Conservation (phyloP, 2,329 filamentous ascomycete genomes). For the Cadophora gregata region DNA sequence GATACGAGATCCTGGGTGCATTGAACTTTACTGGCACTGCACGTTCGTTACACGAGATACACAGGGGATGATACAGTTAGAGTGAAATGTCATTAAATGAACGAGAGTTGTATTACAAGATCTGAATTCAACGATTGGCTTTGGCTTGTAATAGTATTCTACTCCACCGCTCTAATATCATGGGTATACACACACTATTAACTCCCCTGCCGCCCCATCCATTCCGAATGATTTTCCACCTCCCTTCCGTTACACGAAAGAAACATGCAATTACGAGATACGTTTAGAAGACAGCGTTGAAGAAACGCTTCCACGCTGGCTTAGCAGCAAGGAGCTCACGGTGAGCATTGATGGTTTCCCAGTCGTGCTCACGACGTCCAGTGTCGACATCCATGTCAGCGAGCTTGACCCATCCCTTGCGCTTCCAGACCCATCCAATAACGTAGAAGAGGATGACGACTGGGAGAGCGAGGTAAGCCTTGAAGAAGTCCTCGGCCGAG, state of each 20-base stretch:
- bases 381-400: slow-evolving; percentile 28
- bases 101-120: slow-evolving; percentile 4
- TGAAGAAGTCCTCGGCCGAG: slow-evolving; percentile 60
- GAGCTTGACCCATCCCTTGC: slow-evolving; percentile 47
- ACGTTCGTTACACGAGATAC: too few relatives aligned
- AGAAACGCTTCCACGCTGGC: slow-evolving; percentile 3
- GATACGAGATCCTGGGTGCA: too few relatives aligned
- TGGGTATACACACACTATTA: slow-evolving; percentile 7
- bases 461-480: slow-evolving; percentile 58
- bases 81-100: background rate
- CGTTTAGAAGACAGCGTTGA: slow-evolving; percentile 8
- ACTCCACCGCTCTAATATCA: slow-evolving; percentile 8
- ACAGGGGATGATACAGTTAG: too few relatives aligned
- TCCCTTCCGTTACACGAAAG: background rate
- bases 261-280: background rate
- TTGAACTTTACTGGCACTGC: too few relatives aligned
- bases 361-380: slow-evolving; percentile 13
- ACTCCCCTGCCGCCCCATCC: background rate
- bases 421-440: slow-evolving; percentile 51
- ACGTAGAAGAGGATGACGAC: slow-evolving; percentile 50
- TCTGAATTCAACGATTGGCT: background rate
- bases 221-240: background rate
- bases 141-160: slow-evolving; percentile 1
- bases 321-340: background rate
- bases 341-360: slow-evolving; percentile 6